Percentiles rank a stretch among this genome's conserved stretches.
Conservation (phyloP, 1,139 yeast genomes). For the Candida sanyaensis region DNA sequence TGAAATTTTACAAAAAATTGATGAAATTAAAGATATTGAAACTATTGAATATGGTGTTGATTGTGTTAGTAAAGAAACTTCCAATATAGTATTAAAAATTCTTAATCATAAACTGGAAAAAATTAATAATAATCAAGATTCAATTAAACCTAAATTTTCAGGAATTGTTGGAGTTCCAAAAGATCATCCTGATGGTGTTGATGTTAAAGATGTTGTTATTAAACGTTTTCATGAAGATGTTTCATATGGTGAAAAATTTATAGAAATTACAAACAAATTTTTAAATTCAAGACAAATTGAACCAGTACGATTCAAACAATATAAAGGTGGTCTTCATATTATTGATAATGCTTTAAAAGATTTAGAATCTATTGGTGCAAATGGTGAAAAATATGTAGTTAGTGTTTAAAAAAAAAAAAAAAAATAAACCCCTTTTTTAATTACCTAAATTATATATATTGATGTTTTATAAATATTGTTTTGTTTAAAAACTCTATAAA, state of each 20-base stretch:
- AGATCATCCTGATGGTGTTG: constrained; percentile 23
- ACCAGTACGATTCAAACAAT: constrained; percentile 36
- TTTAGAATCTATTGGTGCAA: constrained; percentile 41
- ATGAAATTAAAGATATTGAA: constrained; percentile 16
- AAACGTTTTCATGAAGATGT: constrained; percentile 48
- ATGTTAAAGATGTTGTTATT: constrained; percentile 31
- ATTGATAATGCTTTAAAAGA: constrained; percentile 37
- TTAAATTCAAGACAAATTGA: constrained; percentile 24
- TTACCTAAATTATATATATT: too few relatives aligned
- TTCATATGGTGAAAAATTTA: constrained; percentile 35
- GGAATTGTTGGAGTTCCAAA: constrained; percentile 44
- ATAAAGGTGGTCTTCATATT: constrained; percentile 34
- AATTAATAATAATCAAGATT: constrained; percentile 2
- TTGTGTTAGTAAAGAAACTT: constrained; percentile 45
- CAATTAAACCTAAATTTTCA: constrained; percentile 23
- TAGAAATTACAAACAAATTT: constrained; percentile 30
- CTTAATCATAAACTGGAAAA: constrained; percentile 17
- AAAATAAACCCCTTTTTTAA: too few relatives aligned
- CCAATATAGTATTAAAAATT: constrained; percentile 29
- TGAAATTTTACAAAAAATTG: constrained; percentile 18
- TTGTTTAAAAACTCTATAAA: too few relatives aligned
- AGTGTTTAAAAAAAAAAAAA: too few relatives aligned
- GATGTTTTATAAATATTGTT: too few relatives aligned
- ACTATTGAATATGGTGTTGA: constrained; percentile 38
- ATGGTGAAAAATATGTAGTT: constrained; percentile 44